Evolutionary conservation across 192 early-diverging fungal species (phyloP).

Genomic region (Mortierella alpina): DNA sequence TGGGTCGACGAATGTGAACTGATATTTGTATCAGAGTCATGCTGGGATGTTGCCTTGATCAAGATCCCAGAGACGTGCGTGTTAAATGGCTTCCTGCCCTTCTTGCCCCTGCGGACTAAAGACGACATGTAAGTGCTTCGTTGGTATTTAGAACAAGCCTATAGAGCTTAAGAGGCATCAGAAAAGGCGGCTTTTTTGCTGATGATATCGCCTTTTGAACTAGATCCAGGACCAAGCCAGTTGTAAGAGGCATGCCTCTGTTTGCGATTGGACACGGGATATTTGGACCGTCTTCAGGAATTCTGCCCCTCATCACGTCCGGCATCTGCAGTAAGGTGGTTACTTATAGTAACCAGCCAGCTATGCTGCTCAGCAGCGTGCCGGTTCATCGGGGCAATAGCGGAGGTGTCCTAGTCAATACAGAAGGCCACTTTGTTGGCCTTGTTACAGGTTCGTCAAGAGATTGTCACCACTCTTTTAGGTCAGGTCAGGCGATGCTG

Average conservation of each 20-base stretch:
- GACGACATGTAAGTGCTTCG: constrained; percentile 23
- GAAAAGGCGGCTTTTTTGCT: no score
- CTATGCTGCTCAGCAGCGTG: constrained; percentile 47
- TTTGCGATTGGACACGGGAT: constrained; percentile 56
- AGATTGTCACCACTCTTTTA: neutral
- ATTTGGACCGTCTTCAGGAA: constrained; percentile 49
- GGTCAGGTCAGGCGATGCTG: neutral
- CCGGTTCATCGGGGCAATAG: constrained; percentile 55
- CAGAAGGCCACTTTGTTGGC: constrained; percentile 38
- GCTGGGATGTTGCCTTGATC: constrained; percentile 55
- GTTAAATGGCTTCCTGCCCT: constrained; percentile 45
- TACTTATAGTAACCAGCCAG: constrained; percentile 24
- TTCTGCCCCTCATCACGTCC: constrained; percentile 46
- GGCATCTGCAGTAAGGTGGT: constrained; percentile 50
- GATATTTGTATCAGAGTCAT: constrained; percentile 48
- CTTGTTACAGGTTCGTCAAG: constrained; percentile 32
- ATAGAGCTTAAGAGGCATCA: neutral
- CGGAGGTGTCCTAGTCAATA: constrained; percentile 51
- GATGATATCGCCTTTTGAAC: neutral
- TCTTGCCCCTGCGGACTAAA: constrained; percentile 26
- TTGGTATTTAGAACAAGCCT: neutral
- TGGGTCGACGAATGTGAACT: constrained; percentile 51
- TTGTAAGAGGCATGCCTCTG: constrained; percentile 37
- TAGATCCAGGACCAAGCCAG: constrained; percentile 30
- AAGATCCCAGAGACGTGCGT: constrained; percentile 48